These are phyloP conservation scores for Coniochaeta ligniaria DNA, from an alignment of 2,329 filamentous ascomycete species.

Conservation along the genomic window DNA sequence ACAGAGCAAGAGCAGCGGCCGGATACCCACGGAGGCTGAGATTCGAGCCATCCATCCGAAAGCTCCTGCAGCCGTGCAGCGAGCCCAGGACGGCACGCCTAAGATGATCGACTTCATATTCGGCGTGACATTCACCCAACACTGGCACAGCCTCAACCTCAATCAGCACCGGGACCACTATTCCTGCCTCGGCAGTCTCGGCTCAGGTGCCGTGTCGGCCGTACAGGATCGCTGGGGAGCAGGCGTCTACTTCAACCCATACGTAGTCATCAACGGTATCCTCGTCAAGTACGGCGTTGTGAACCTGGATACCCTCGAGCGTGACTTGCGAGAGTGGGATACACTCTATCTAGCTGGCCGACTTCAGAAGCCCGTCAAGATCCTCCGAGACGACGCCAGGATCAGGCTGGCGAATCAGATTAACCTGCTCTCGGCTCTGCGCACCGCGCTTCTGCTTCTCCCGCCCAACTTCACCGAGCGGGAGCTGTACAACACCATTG, in stretches of 20 bases:
- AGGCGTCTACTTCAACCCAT: constrained; percentile 96
- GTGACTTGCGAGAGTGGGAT: constrained; percentile 84
- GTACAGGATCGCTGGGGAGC: constrained; percentile 87
- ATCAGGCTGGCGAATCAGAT: constrained; percentile 93
- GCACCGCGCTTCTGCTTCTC: constrained; percentile 80
- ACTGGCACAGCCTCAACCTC: constrained; percentile 94
- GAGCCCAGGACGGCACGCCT: constrained; percentile 77
- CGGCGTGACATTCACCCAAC: constrained; percentile 86
- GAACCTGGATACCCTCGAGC: constrained; percentile 81
- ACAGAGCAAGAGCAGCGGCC: constrained; percentile 51
- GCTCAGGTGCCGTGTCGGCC: constrained; percentile 75
- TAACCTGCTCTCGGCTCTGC: constrained; percentile 86
- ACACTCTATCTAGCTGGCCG: constrained; percentile 94
- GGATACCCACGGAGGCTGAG: constrained; percentile 46
- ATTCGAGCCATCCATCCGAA: constrained; percentile 69
- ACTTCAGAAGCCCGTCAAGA: constrained; percentile 96
- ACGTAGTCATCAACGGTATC: constrained; percentile 88
- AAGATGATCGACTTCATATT: constrained; percentile 99
- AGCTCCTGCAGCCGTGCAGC: constrained; percentile 70
- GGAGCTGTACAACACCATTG: constrained; percentile 84
- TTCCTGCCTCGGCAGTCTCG: constrained; percentile 73
- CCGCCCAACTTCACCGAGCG: constrained; percentile 79
- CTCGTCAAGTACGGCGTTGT: constrained; percentile 98
- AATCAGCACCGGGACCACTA: constrained; percentile 87
- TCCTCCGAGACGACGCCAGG: constrained; percentile 84